These are phyloP conservation scores for Pseudogymnoascus sp. DNA, from an alignment of 2,329 filamentous ascomycete genomes.

Conservation along the genomic window DNA sequence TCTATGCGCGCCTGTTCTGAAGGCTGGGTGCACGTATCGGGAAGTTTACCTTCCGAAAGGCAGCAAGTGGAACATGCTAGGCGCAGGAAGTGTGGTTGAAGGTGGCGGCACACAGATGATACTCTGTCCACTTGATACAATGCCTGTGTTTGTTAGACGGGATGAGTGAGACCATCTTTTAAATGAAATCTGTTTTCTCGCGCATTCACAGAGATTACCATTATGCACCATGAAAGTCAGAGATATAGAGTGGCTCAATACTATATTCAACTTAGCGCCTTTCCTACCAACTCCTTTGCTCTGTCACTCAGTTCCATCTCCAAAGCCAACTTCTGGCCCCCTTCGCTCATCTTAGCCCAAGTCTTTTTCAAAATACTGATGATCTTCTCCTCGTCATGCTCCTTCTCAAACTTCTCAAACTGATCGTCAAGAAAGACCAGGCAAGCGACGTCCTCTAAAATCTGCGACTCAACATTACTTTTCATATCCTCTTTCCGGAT, in stretches of 20 bases:
- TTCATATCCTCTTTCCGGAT: constrained; percentile 72
- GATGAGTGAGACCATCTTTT: neutral
- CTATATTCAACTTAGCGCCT: constrained; percentile 41
- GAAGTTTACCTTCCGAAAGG: constrained; percentile 47
- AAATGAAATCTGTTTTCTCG: neutral
- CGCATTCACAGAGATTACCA: neutral
- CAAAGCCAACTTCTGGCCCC: constrained; percentile 57
- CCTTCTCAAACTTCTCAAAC: constrained; percentile 69
- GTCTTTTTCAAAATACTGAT: constrained; percentile 64
- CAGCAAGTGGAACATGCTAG: constrained; percentile 37
- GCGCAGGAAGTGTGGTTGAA: constrained; percentile 27
- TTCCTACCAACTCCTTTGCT: constrained; percentile 54
- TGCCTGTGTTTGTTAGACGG: constrained; percentile 38
- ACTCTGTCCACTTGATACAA: constrained; percentile 37
- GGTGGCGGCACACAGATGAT: constrained; percentile 37
- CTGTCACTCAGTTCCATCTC: constrained; percentile 57
- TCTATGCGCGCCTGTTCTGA: constrained; percentile 49
- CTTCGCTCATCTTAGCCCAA: constrained; percentile 66
- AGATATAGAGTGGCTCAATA: neutral
- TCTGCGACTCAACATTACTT: constrained; percentile 60
- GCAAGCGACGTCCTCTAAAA: constrained; percentile 78
- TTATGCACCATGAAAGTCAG: neutral
- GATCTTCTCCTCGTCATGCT: constrained; percentile 71
- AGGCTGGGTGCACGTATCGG: constrained; percentile 37
- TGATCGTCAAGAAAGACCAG: constrained; percentile 84